A percentile compares a stretch with the other conserved stretches of the same genome.
These are phyloP conservation scores for Neoconidiobolus thromboides DNA, from an alignment of 371 early-diverging fungal species.

Conservation along the genomic window DNA sequence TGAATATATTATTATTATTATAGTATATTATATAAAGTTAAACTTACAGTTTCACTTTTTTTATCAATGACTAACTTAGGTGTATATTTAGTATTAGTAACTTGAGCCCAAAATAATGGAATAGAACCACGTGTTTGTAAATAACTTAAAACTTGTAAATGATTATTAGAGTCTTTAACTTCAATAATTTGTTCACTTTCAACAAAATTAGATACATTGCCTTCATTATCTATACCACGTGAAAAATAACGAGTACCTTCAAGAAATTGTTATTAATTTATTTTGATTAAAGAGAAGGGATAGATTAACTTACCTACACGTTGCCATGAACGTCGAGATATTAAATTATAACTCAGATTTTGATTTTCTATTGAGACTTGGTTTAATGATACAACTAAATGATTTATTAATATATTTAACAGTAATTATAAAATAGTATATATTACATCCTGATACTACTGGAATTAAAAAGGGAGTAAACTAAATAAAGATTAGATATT, in stretches of 20 bases:
- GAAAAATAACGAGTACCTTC: constrained; percentile 72
- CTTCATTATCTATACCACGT: constrained; percentile 84
- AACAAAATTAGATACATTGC: constrained; percentile 92
- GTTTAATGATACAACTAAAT: constrained; percentile 29
- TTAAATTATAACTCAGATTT: constrained; percentile 49
- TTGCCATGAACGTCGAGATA: constrained; percentile 62
- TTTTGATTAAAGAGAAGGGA: no score
- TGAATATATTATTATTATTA: no score
- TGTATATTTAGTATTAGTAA: constrained; percentile 75
- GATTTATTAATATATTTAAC: background rate
- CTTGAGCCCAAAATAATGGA: constrained; percentile 93
- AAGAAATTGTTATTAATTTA: no score
- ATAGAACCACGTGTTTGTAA: constrained; percentile 97
- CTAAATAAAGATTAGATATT: constrained; percentile 14
- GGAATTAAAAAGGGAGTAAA: constrained; percentile 65
- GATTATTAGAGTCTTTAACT: constrained; percentile 16
- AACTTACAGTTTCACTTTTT: constrained; percentile 37
- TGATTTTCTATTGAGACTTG: constrained; percentile 30
- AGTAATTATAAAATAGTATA: background rate
- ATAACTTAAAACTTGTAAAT: constrained; percentile 24
- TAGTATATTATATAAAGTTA: constrained; percentile 10
- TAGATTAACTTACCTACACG: constrained; percentile 21
- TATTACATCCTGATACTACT: constrained; percentile 76
- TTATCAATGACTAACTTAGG: constrained; percentile 65
- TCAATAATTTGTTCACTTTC: constrained; percentile 93